Evolutionary conservation across 306 rosid genomes (phyloP).

Genomic region (Trifolium repens): DNA sequence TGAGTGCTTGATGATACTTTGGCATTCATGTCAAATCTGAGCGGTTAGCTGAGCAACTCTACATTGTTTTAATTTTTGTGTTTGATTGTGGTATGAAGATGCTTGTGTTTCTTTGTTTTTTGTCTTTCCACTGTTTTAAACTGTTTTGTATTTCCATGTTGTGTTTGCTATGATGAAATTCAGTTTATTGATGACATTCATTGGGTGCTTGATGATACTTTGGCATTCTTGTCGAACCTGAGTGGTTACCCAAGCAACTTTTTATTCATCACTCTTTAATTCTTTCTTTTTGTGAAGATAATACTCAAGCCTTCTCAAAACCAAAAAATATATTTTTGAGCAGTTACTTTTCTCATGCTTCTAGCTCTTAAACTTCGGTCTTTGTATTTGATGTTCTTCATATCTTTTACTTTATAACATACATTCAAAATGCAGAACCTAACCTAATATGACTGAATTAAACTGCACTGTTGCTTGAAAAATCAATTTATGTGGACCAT

Average conservation of each 20-base stretch:
- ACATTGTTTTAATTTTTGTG: not conserved
- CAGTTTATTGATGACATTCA: conserved; percentile 41
- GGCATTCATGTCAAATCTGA: conserved; percentile 51
- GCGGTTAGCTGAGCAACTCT: conserved; percentile 56
- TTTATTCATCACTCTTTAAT: not conserved
- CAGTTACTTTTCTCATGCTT: not conserved
- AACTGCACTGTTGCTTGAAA: not conserved
- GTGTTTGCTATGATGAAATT: conserved; percentile 45
- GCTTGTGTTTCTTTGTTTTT: not conserved
- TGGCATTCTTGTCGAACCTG: conserved; percentile 49
- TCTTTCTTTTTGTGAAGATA: not conserved
- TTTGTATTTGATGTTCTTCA: not conserved
- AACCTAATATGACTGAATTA: not conserved
- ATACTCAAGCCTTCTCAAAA: not conserved
- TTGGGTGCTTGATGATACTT: conserved; percentile 42
- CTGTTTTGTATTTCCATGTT: not conserved
- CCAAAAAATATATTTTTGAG: not conserved
- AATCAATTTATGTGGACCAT: not conserved
- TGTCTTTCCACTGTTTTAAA: not conserved
- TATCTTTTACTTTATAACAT: not conserved
- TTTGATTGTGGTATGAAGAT: not conserved
- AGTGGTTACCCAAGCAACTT: conserved; percentile 52
- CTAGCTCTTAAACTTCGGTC: not conserved
- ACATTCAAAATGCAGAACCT: not conserved
- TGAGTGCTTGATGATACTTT: conserved; percentile 44